phyloP scores from a whole-genome alignment of 345 rosid genomes.

The Acer campestre region DNA sequence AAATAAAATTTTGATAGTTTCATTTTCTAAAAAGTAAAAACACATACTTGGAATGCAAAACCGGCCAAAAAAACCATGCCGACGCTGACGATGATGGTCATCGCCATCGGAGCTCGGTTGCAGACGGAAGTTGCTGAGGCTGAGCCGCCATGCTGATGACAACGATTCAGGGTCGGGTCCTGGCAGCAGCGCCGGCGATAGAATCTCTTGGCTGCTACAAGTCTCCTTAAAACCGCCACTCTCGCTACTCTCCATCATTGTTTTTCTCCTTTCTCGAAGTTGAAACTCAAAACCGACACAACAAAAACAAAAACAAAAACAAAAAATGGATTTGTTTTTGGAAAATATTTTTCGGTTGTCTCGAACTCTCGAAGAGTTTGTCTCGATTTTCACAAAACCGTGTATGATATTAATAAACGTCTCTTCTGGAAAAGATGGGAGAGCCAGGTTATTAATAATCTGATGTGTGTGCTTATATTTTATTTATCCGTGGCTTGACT shows the following conservation, averaged over 20 bases:
- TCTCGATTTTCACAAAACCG: neutral
- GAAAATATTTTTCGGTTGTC: too few species aligned
- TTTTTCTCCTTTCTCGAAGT: too few species aligned
- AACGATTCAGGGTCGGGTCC: slow-evolving; percentile 5
- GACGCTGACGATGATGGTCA: neutral
- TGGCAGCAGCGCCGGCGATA: slow-evolving; percentile 16
- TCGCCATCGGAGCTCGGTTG: slow-evolving; percentile 17
- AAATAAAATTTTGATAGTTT: too few species aligned
- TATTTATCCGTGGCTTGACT: too few species aligned
- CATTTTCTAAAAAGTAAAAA: too few species aligned
- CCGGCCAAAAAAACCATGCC: slow-evolving; percentile 31
- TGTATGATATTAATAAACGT: too few species aligned
- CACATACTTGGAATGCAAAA: slow-evolving; percentile 37
- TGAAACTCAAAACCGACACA: too few species aligned
- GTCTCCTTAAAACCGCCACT: neutral
- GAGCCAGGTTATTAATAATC: too few species aligned
- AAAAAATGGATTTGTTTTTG: too few species aligned
- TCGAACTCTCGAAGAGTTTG: too few species aligned
- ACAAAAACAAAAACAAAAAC: too few species aligned
- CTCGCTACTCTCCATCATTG: neutral
- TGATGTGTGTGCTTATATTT: too few species aligned
- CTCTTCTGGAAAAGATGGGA: neutral
- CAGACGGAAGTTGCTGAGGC: slow-evolving; percentile 43
- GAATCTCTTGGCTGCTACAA: slow-evolving; percentile 15
- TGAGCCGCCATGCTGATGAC: slow-evolving; percentile 52